Percentiles rank a stretch among this genome's conserved stretches.
Evolutionary conservation across 2,329 filamentous ascomycete genomes (phyloP).

Genomic region (Rhynchosporium graminicola): DNA sequence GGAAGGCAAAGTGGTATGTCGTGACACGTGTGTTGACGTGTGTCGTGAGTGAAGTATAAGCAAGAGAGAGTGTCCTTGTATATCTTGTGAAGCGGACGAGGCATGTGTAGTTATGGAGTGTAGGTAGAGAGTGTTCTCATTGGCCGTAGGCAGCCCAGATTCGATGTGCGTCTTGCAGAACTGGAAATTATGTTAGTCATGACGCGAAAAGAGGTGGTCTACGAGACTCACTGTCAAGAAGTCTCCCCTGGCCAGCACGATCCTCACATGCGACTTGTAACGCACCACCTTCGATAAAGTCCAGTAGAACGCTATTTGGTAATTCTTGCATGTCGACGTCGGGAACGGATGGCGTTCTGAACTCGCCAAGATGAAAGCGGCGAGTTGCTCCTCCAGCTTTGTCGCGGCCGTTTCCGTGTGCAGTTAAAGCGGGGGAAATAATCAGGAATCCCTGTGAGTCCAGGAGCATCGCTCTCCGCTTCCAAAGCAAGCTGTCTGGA

Average conservation of each 20-base stretch:
- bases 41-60: slow-evolving; percentile 17
- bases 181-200: slow-evolving; percentile 28
- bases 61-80: slow-evolving; percentile 6
- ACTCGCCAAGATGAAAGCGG: slow-evolving; percentile 83
- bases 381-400: slow-evolving; percentile 64
- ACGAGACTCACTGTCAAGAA: slow-evolving; percentile 46
- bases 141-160: slow-evolving; percentile 34
- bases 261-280: slow-evolving; percentile 67
- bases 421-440: slow-evolving; percentile 68
- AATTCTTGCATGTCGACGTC: slow-evolving; percentile 92
- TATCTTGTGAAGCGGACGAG: background rate
- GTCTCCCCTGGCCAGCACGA: slow-evolving; percentile 55
- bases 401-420: slow-evolving; percentile 40
- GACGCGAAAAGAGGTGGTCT: background rate
- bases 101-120: background rate
- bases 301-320: slow-evolving; percentile 74
- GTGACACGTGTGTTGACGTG: slow-evolving; percentile 11
- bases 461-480: slow-evolving; percentile 83
- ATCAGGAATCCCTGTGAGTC: slow-evolving; percentile 83
- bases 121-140: slow-evolving; percentile 14
- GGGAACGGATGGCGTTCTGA: slow-evolving; percentile 75
- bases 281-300: slow-evolving; percentile 63
- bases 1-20: background rate
- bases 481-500: slow-evolving; percentile 94
- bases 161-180: slow-evolving; percentile 36